phyloP scores from a whole-genome alignment of 257 asterid species.

The Gentiana macrophylla region DNA sequence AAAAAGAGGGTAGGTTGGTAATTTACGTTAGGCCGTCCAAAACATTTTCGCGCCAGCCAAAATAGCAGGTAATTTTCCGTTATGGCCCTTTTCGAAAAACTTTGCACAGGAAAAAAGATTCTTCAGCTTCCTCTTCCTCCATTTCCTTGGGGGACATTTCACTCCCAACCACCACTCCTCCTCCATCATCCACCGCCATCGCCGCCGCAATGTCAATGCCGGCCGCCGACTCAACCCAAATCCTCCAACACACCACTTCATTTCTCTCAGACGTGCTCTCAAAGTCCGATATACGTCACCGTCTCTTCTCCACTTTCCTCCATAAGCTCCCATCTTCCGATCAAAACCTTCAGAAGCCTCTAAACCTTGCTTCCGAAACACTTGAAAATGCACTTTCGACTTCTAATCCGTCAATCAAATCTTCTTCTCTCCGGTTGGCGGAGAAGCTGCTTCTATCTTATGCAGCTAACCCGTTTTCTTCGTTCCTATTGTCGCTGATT shows the following conservation, averaged over 20 bases:
- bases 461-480: conserved; percentile 29
- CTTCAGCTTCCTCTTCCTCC: no score
- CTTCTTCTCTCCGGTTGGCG: conserved; percentile 52
- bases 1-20: background rate
- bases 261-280: conserved; percentile 36
- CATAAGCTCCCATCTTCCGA: conserved; percentile 19
- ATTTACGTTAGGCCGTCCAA: no score
- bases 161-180: no score
- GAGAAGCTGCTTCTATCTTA: conserved; percentile 45
- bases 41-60: no score
- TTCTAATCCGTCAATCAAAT: conserved; percentile 25
- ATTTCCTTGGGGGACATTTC: no score
- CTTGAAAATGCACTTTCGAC: conserved; percentile 49
- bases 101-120: no score
- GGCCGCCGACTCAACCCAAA: conserved; percentile 20
- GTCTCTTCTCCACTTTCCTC: conserved; percentile 37
- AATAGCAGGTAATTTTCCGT: no score
- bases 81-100: no score
- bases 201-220: conserved; percentile 21
- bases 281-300: conserved; percentile 40
- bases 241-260: conserved; percentile 42
- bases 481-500: conserved; percentile 42
- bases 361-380: conserved; percentile 39
- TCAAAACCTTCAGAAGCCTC: conserved; percentile 26
- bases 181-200: background rate